Percentiles rank a stretch among this genome's conserved stretches.
phyloP scores from a whole-genome alignment of 805 yeast species.

The Metschnikowia kofuensis region DNA sequence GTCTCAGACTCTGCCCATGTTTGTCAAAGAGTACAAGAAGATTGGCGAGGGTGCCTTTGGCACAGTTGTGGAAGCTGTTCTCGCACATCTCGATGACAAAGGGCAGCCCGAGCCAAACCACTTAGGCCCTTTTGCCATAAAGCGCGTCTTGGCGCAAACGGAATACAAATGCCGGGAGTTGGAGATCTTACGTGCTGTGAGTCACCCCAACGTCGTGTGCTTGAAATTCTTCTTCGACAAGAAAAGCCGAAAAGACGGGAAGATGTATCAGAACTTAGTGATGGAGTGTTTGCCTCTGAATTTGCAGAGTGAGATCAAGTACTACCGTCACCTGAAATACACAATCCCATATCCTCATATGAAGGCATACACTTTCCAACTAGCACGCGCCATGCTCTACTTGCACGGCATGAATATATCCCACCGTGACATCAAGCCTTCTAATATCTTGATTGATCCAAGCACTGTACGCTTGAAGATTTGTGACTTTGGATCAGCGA shows the following conservation, averaged over 20 bases:
- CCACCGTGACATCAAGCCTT: constrained; percentile 83
- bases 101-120: constrained; percentile 30
- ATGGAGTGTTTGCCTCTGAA: constrained; percentile 88
- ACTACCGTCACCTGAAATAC: constrained; percentile 57
- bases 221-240: constrained; percentile 71
- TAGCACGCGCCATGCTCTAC: constrained; percentile 80
- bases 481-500: constrained; percentile 86
- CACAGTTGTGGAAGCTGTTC: constrained; percentile 73
- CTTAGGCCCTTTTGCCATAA: constrained; percentile 83
- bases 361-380: constrained; percentile 74
- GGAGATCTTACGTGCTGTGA: constrained; percentile 68
- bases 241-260: constrained; percentile 58
- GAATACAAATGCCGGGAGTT: constrained; percentile 81
- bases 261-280: constrained; percentile 74
- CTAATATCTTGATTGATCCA: constrained; percentile 77
- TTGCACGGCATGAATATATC: constrained; percentile 77
- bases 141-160: constrained; percentile 83
- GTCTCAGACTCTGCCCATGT: constrained; percentile 55
- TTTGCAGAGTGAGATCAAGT: constrained; percentile 69
- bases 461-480: constrained; percentile 62
- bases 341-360: constrained; percentile 70
- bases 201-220: constrained; percentile 76
- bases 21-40: constrained; percentile 65
- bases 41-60: constrained; percentile 90
- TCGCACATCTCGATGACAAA: constrained; percentile 31